Evolutionary conservation across 257 asterid genomes (phyloP), one percentile per base, ranked within the genome.

Genomic region (Gentiana dahurica): DNA sequence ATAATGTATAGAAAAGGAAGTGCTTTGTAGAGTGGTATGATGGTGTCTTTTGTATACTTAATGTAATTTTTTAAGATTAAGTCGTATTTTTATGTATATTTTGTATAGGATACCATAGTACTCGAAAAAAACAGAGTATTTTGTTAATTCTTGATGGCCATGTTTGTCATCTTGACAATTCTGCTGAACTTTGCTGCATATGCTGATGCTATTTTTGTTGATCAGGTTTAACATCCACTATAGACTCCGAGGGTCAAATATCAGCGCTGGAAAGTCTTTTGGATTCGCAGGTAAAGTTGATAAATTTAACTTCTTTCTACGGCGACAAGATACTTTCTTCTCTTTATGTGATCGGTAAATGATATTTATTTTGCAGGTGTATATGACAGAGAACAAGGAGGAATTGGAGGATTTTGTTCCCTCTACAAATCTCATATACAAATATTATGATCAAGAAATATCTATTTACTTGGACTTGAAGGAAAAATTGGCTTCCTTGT

Each of bases 181-280:
- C 46, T 41, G 46, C 9, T 41, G 46, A 41, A 10, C 46, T 41
- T 7, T 39, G 8, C 5, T 39, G 45, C 7, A 4, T 39, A 8
- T 8, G 5, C 2, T 41, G 6, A 7, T 41, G 8, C 46, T 41
- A 41, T 10, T 41, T 59, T 46, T 44, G 62, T 49, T 60, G 51
- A 54, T 72, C 71, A 80, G 94, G 94, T 15, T 72, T 77, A 56
- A 69, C 78, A 46, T 70, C 87, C 58, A 37, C 37, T 32, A 55
- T 59, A 62, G 77, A 69, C 55, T 74, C 78, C n/a, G 65, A 68
- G 70, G 71, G 65, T 65, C 81, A 82, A 67, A 72, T 84, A 45
- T 65, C 65, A 55, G 89, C 78, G 67, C 94, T 91, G 51, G 95
- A 91, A 81, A 70, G 68, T 61, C 76, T 85, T 68, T 72, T 87